Percentiles rank a stretch among this genome's conserved stretches.
These are phyloP conservation scores for Incumbomyces lentus DNA, from an alignment of 2,329 filamentous ascomycete species.

Conservation along the genomic window DNA sequence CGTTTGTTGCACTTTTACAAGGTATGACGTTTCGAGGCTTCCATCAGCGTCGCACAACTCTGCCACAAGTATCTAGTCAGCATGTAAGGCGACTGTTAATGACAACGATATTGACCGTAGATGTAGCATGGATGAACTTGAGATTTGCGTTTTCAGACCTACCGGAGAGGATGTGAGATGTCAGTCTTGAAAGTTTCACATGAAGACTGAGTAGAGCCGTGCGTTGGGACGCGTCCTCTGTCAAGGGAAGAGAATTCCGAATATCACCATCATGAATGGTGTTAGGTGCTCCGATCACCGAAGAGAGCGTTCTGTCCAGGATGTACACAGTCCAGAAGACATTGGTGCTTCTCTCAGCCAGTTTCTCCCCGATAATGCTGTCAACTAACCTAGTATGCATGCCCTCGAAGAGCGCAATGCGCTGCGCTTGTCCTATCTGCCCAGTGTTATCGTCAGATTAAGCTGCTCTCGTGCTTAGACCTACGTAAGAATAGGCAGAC, in stretches of 20 bases:
- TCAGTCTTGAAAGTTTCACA: constrained; percentile 36
- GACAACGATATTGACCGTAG: too few relatives aligned
- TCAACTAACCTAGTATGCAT: constrained; percentile 44
- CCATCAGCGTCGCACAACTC: constrained; percentile 34
- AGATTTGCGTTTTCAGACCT: constrained; percentile 15
- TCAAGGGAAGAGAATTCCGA: constrained; percentile 36
- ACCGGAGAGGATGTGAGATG: constrained; percentile 38
- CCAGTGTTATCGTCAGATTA: not conserved
- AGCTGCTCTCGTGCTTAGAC: constrained; percentile 4
- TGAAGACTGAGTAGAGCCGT: constrained; percentile 34
- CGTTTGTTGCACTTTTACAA: constrained; percentile 31
- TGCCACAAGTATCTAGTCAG: constrained; percentile 20
- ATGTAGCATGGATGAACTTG: not conserved
- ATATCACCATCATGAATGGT: constrained; percentile 44
- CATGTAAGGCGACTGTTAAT: too few relatives aligned
- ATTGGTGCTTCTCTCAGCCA: constrained; percentile 38
- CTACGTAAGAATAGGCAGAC: constrained; percentile 38
- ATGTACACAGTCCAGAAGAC: constrained; percentile 48
- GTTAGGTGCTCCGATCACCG: constrained; percentile 42
- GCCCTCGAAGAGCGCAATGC: constrained; percentile 40
- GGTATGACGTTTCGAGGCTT: constrained; percentile 27
- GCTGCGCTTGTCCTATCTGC: constrained; percentile 43
- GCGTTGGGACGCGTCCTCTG: constrained; percentile 29
- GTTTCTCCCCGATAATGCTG: constrained; percentile 30
- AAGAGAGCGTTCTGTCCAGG: constrained; percentile 44